A percentile compares a stretch with the other conserved stretches of the same genome.
phyloP scores from a whole-genome alignment of 1,284 basidiomycete genomes.

The Tremellales sp. region DNA sequence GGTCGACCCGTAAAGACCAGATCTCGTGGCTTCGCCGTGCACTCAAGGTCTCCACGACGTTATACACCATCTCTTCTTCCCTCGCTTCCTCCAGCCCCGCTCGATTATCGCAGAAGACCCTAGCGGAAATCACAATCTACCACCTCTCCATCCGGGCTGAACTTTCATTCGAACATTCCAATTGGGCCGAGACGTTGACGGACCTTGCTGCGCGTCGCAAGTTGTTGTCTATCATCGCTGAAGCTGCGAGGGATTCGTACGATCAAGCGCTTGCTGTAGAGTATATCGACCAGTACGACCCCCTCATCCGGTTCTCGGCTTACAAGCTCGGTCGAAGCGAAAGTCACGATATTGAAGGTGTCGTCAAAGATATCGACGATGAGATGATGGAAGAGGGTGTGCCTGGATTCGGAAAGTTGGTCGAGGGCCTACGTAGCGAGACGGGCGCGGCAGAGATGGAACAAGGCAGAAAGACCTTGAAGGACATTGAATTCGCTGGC shows the following conservation, averaged over 20 bases:
- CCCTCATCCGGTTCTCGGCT: constrained; percentile 86
- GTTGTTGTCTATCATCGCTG: constrained; percentile 68
- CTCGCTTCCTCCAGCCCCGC: constrained; percentile 42
- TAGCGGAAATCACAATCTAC: constrained; percentile 49
- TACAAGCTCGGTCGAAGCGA: constrained; percentile 68
- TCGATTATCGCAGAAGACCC: constrained; percentile 26
- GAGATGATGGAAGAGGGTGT: constrained; percentile 56
- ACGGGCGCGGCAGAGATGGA: constrained; percentile 51
- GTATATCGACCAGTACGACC: constrained; percentile 81
- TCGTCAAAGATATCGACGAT: constrained; percentile 64
- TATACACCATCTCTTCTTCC: constrained; percentile 68
- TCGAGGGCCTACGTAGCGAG: constrained; percentile 32
- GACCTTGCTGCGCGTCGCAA: constrained; percentile 67
- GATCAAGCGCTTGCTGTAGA: constrained; percentile 84
- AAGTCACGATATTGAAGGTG: constrained; percentile 76
- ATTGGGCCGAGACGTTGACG: constrained; percentile 73
- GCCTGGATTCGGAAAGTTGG: constrained; percentile 29
- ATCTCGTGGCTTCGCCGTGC: constrained; percentile 70
- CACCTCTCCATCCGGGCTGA: constrained; percentile 46
- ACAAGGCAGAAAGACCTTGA: constrained; percentile 56
- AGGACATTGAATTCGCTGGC: constrained; percentile 72
- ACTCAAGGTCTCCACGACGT: constrained; percentile 73
- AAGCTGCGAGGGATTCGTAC: constrained; percentile 57
- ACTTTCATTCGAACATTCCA: constrained; percentile 54
- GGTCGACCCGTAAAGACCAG: constrained; percentile 31